Evolutionary conservation across 2,329 filamentous ascomycete genomes (phyloP).

Genomic region (Colletotrichum lindemuthianum): DNA sequence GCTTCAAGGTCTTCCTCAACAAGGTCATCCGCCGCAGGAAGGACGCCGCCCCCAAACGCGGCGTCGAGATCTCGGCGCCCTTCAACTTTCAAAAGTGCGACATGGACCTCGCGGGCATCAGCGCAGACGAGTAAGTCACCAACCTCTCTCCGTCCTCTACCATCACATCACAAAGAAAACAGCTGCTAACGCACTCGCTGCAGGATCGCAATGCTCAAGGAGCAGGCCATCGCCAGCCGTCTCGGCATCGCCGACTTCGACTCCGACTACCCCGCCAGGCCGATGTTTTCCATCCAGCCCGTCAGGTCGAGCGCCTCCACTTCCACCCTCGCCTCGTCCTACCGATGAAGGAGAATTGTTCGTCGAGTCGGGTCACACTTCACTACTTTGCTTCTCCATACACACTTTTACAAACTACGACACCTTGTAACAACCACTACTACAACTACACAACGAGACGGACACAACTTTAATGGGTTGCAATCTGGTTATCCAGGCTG

Average conservation of each 20-base stretch:
- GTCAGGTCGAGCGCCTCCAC: slow-evolving; percentile 29
- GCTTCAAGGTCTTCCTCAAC: slow-evolving; percentile 55
- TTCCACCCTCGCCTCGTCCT: slow-evolving; percentile 30
- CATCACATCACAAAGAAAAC: background rate
- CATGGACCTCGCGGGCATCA: slow-evolving; percentile 64
- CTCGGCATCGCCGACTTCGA: slow-evolving; percentile 54
- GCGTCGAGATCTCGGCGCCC: slow-evolving; percentile 63
- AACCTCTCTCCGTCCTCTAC: background rate
- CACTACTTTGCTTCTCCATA: background rate
- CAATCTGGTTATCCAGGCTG: slow-evolving; percentile 21
- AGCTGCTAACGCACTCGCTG: slow-evolving; percentile 19
- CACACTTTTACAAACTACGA: background rate
- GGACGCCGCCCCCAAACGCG: slow-evolving; percentile 48
- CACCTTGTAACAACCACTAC: too few species aligned
- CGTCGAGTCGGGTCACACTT: background rate
- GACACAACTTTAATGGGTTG: slow-evolving; percentile 17
- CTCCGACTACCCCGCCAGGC: slow-evolving; percentile 23
- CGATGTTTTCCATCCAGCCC: slow-evolving; percentile 31
- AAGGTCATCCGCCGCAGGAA: slow-evolving; percentile 58
- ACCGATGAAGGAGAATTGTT: slow-evolving; percentile 1
- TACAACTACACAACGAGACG: background rate
- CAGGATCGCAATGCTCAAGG: slow-evolving; percentile 61
- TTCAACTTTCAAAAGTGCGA: slow-evolving; percentile 67
- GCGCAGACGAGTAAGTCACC: slow-evolving; percentile 65
- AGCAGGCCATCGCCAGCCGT: slow-evolving; percentile 61